These are phyloP conservation scores for Gentiana macrophylla DNA, from an alignment of 257 asterid genomes.

Conservation along the genomic window DNA sequence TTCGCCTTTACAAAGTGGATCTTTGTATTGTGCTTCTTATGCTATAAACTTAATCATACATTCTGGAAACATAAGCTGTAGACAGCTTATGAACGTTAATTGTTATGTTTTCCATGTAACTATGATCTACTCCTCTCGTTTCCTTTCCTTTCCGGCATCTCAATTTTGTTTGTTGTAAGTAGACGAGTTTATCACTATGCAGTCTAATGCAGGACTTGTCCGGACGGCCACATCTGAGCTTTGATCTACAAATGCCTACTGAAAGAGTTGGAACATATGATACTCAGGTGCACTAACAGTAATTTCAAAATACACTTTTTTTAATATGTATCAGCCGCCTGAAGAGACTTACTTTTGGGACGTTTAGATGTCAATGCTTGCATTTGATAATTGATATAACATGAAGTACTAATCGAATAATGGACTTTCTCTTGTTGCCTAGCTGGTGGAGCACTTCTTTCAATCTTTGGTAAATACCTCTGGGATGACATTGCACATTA, in stretches of 20 bases:
- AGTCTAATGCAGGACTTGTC: slow-evolving; percentile 65
- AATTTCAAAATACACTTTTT: too few relatives aligned
- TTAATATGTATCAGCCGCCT: too few relatives aligned
- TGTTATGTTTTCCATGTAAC: too few relatives aligned
- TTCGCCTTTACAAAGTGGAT: too few relatives aligned
- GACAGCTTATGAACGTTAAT: too few relatives aligned
- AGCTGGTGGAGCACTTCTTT: slow-evolving; percentile 99
- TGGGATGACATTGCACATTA: slow-evolving; percentile 96
- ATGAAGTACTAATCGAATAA: not conserved
- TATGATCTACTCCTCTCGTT: too few relatives aligned
- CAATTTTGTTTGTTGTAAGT: not conserved
- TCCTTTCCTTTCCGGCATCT: not conserved
- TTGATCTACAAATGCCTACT: slow-evolving; percentile 71
- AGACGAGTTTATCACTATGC: not conserved
- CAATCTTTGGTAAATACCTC: slow-evolving; percentile 95
- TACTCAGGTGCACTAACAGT: slow-evolving; percentile 50
- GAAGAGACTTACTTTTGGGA: too few relatives aligned
- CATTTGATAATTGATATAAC: not conserved
- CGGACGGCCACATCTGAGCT: slow-evolving; percentile 86
- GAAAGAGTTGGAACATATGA: slow-evolving; percentile 92
- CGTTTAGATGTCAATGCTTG: too few relatives aligned
- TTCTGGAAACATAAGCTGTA: too few relatives aligned
- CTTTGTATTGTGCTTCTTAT: too few relatives aligned
- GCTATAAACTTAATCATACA: too few relatives aligned
- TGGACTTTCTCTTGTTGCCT: not conserved